Evolutionary conservation across 805 yeast species (phyloP), one percentile per base, ranked within the genome.

Genomic region (Debaryomyces prosopidis): DNA sequence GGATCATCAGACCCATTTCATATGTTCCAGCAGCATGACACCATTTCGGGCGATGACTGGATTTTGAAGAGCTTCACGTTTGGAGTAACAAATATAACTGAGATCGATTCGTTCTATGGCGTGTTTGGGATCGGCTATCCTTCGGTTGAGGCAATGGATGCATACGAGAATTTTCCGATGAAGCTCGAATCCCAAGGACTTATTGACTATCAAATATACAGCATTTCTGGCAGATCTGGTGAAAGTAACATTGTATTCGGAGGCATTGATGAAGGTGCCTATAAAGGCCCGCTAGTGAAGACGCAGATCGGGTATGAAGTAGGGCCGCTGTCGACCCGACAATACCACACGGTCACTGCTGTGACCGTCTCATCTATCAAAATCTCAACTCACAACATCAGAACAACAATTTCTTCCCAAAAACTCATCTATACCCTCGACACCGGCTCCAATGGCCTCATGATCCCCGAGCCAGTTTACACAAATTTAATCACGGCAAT

Each of bases 181-280:
- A 39, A 37, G 35, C 45, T 55, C 35, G 49, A 55, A 31, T 23
- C 38, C 3, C 17, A 30, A 7, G 59, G 54, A 9, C 19, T 47
- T 3, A 50, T 45, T 3, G 23, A 40, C 4, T 34, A 38, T 32
- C 28, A 35, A 12, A 40, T 55, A n/a, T 52, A 42, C 44, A 45
- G 52, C 40, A 33, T 57, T n/a, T 40, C 45, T 16, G 58, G 56
- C 3, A 27, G 36, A 2, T 19, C 18, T 1, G 36, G 18, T 4
- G 20, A 41, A 7, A 45, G 39, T 14, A 42, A 46, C 17, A 50
- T 68, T 18, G 43, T 66, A 23, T 68, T 68, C 52, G 73, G 73
- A 5, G 73, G 66, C 28, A 54, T 66, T 37, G 69, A 66, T 49
- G 43, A 55, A 16, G 55, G 55, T 34, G 63, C 63, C 48, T 66